These are phyloP conservation scores for Malus asiatica DNA, from an alignment of 306 rosid species.

Conservation along the genomic window DNA sequence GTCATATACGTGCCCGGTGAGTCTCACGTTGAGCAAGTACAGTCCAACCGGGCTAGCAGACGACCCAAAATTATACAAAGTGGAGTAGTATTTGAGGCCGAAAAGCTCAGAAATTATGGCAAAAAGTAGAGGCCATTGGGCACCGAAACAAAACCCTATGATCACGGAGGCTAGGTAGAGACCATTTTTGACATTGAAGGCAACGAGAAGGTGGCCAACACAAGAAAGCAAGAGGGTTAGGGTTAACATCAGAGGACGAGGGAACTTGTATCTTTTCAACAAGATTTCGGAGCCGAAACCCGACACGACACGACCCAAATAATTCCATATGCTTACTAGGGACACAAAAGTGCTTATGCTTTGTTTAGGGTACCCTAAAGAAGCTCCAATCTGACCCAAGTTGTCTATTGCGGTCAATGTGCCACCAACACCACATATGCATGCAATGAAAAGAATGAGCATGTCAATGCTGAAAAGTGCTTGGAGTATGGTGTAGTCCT, in stretches of 20 bases:
- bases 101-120: constrained; percentile 76
- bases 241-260: constrained; percentile 44
- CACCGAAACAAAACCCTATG: constrained; percentile 73
- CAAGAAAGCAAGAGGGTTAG: constrained; percentile 39
- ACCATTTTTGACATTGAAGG: constrained; percentile 34
- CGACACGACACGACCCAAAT: constrained; percentile 41
- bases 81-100: constrained; percentile 70
- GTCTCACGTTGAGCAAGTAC: constrained; percentile 32
- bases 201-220: constrained; percentile 45
- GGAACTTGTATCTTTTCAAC: constrained; percentile 31
- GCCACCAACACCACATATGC: constrained; percentile 49
- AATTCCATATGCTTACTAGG: constrained; percentile 52
- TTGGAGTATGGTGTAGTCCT: constrained; percentile 50
- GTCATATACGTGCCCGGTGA: constrained; percentile 38
- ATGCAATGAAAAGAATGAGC: constrained; percentile 36
- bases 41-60: constrained; percentile 58
- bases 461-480: constrained; percentile 49
- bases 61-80: constrained; percentile 69
- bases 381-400: constrained; percentile 38
- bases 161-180: constrained; percentile 48
- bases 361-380: constrained; percentile 25
- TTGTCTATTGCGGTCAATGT: constrained; percentile 51
- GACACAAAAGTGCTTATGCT: constrained; percentile 44
- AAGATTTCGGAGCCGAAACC: constrained; percentile 42
- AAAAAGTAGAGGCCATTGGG: constrained; percentile 78